Base-by-base conservation (phyloP, 2,329 filamentous ascomycete species). In the Hymenoscyphus repandus region DNA sequence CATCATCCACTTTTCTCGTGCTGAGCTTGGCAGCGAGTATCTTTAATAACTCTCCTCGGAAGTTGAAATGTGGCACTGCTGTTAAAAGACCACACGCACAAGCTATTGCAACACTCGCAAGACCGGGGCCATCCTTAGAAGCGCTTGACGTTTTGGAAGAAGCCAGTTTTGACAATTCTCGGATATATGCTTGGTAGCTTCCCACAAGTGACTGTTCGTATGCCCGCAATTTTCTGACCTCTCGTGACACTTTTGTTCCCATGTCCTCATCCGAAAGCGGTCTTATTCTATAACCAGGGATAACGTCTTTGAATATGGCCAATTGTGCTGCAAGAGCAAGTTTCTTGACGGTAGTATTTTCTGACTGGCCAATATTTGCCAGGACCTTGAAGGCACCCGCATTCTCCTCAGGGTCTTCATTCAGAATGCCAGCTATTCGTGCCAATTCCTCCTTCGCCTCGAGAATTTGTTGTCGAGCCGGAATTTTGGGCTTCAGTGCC, bases 1-100 rank as follows among this genome's bases (percentile, higher is more conserved):
- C 85, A 2, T 76, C 77, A 64, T 95, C 88, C 1, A 88, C 71
- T 48, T 78, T 79, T 59, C 83, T 81, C 51, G 77, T 79, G 63
- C 88, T 90, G 33, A 99, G 75, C 67, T 93, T 93, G 59, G 83
- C 83, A 18, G 96, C 84, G 12, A 99, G 67, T 51, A 97, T 92
- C 69, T 88, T 90, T 54, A 99, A 72, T 47, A 99, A 74, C 47
- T 99, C 92, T 44, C 77, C 79, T 37, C 93, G 85, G 69, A 95
- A 96, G 74, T 99, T 99, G 80, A 99, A 99, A 72, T 99, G 95
- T 3, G 93, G 89, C 1, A 96, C 90, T 1, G 86, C 77, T 17
- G 80, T 81, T 37, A 97, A 71, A 13, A 99, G 77, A 30, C 80
- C 86, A 69, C 90, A 96, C 1, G 87, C 85, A 66, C 93, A 99